A percentile compares a stretch with the other conserved stretches of the same genome.
Evolutionary conservation across 2,329 filamentous ascomycete species (phyloP).

Genomic region (Sporothrix protearum): DNA sequence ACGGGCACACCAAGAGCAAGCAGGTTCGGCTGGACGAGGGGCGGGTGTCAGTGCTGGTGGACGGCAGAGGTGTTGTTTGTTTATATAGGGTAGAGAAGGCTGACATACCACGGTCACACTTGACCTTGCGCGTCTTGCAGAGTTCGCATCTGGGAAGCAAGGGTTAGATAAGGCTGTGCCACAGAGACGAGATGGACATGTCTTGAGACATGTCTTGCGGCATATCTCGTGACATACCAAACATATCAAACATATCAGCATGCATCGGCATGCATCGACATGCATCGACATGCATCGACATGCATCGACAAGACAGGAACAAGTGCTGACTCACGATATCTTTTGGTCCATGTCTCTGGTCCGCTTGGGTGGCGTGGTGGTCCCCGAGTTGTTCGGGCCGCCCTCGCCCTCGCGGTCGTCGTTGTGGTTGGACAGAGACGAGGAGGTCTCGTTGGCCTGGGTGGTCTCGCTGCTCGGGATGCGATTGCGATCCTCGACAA

Average conservation of each 20-base stretch:
- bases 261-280: too few relatives aligned
- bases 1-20: constrained; percentile 64
- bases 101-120: constrained; percentile 59
- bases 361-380: constrained; percentile 26
- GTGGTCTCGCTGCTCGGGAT: constrained; percentile 16
- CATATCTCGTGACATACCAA: not conserved
- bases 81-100: not conserved
- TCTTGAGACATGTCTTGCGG: not conserved
- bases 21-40: constrained; percentile 57
- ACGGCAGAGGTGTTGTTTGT: not conserved
- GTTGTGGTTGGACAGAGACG: not conserved
- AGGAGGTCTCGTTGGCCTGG: not conserved
- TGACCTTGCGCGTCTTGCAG: constrained; percentile 77
- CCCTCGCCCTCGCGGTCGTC: not conserved
- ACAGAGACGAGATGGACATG: not conserved
- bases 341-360: constrained; percentile 24
- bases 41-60: not conserved
- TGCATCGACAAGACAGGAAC: not conserved
- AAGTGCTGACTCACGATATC: constrained; percentile 8
- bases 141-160: constrained; percentile 57
- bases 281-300: not conserved
- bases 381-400: constrained; percentile 21
- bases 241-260: not conserved
- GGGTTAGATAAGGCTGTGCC: not conserved
- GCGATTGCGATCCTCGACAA: not conserved